Conservation (phyloP, 163 green algal species). For the Chlamydomonas reinhardtii region DNA sequence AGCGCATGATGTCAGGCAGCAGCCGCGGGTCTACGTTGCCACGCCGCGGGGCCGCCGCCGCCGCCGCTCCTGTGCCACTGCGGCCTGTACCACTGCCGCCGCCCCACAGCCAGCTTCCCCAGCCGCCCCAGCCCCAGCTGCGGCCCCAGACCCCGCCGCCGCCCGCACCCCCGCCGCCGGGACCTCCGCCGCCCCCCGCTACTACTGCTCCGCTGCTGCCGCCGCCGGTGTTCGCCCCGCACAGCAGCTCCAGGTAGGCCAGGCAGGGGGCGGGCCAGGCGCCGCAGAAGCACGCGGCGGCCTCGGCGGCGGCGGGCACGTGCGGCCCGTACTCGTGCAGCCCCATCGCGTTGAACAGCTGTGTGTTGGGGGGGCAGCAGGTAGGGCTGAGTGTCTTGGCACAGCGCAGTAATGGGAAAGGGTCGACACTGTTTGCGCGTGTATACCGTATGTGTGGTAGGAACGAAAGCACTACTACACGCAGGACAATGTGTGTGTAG, state of each 20-base stretch:
- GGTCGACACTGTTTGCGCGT: too few relatives aligned
- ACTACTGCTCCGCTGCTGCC: too few relatives aligned
- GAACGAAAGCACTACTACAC: too few relatives aligned
- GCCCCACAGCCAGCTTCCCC: background rate
- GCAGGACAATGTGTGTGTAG: too few relatives aligned
- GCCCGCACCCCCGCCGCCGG: too few relatives aligned
- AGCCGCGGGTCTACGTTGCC: slow-evolving; percentile 70
- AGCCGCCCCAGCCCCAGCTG: too few relatives aligned
- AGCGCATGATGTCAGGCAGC: slow-evolving; percentile 67
- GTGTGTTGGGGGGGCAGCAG: background rate
- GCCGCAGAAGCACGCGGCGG: slow-evolving; percentile 38
- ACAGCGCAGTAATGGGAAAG: too few relatives aligned
- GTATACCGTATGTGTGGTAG: too few relatives aligned
- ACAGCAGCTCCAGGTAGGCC: slow-evolving; percentile 57
- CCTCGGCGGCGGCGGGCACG: background rate
- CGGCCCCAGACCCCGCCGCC: too few relatives aligned
- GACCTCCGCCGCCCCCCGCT: background rate
- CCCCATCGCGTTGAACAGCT: slow-evolving; percentile 16
- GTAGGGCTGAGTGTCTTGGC: background rate
- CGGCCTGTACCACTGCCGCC: too few relatives aligned
- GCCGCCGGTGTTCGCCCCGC: slow-evolving; percentile 29
- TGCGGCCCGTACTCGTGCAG: slow-evolving; percentile 56
- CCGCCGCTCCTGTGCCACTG: background rate
- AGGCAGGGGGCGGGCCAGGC: background rate
- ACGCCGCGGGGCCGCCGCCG: background rate